A percentile compares a stretch with the other conserved stretches of the same genome.
Evolutionary conservation across 352 stramenopile genomes (phyloP).

Genomic region (Phytophthora pini): DNA sequence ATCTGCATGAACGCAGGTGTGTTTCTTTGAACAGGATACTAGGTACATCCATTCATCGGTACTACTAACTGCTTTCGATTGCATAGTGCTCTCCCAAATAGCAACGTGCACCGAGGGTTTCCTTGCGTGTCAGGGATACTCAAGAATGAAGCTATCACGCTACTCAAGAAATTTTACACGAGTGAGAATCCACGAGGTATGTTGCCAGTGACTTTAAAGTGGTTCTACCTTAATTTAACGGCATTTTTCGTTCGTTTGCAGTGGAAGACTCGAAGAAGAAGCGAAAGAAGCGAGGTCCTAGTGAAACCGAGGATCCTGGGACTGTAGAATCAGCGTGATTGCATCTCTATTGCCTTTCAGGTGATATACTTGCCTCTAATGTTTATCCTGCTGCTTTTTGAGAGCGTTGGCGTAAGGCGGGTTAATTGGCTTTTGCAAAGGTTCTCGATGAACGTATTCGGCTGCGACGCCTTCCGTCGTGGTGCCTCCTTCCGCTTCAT

Average conservation of each 20-base stretch:
- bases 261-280: constrained; percentile 86
- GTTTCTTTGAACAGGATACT: neutral
- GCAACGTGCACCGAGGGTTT: constrained; percentile 64
- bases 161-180: constrained; percentile 92
- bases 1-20: constrained; percentile 73
- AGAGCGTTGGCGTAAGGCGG: constrained; percentile 83
- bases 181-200: constrained; percentile 88
- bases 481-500: constrained; percentile 34
- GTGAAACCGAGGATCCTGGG: constrained; percentile 10
- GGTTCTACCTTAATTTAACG: constrained; percentile 2
- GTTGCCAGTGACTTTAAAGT: neutral
- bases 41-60: too few relatives aligned
- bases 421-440: constrained; percentile 88
- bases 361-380: constrained; percentile 30
- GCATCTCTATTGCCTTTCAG: constrained; percentile 10
- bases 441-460: constrained; percentile 75
- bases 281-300: constrained; percentile 51
- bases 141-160: constrained; percentile 81
- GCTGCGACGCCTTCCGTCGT: constrained; percentile 8
- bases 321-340: constrained; percentile 17
- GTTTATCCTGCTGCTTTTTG: constrained; percentile 51
- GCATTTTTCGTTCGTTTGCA: constrained; percentile 17
- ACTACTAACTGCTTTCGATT: constrained; percentile 1
- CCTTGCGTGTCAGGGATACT: constrained; percentile 73
- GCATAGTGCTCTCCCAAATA: constrained; percentile 48